phyloP scores from a whole-genome alignment of 805 yeast species.

The Candida nemodendra region DNA sequence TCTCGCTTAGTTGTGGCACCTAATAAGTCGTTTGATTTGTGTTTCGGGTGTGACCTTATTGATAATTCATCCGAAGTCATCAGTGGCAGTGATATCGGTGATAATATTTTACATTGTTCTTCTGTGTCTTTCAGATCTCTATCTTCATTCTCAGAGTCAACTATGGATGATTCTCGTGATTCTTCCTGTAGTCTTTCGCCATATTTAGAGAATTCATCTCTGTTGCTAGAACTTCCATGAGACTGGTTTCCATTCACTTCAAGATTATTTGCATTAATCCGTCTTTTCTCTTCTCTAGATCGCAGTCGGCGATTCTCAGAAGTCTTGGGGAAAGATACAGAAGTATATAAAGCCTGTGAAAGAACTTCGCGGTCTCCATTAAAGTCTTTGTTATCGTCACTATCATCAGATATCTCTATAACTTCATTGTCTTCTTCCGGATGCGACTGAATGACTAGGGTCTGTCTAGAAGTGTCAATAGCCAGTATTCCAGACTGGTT shows the following conservation, averaged over 20 bases:
- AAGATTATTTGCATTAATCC: too few species aligned
- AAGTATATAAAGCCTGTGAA: slow-evolving; percentile 10
- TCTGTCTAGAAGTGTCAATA: slow-evolving; percentile 1
- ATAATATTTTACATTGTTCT: neutral
- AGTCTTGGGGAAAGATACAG: slow-evolving; percentile 7
- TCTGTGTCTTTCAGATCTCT: slow-evolving; percentile 28
- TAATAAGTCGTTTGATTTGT: neutral
- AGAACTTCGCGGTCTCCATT: slow-evolving; percentile 2
- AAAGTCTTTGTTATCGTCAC: neutral
- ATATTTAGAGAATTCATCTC: neutral
- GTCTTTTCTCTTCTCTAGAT: neutral
- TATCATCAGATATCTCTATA: slow-evolving; percentile 1
- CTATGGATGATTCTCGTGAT: slow-evolving; percentile 26
- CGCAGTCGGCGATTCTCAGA: too few species aligned
- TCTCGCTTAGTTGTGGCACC: neutral
- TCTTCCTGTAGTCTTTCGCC: slow-evolving; percentile 17
- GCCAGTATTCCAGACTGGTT: neutral
- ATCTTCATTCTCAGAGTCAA: slow-evolving; percentile 37
- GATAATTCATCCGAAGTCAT: neutral
- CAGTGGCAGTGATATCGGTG: neutral
- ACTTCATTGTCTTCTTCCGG: neutral
- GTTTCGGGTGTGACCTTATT: neutral
- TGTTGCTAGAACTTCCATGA: neutral
- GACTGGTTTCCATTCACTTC: neutral
- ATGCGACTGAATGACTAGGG: slow-evolving; percentile 1